A percentile compares a stretch with the other conserved stretches of the same genome.
Conservation (phyloP, 2,329 filamentous ascomycete species). For the Gaeumannomyces tritici region DNA sequence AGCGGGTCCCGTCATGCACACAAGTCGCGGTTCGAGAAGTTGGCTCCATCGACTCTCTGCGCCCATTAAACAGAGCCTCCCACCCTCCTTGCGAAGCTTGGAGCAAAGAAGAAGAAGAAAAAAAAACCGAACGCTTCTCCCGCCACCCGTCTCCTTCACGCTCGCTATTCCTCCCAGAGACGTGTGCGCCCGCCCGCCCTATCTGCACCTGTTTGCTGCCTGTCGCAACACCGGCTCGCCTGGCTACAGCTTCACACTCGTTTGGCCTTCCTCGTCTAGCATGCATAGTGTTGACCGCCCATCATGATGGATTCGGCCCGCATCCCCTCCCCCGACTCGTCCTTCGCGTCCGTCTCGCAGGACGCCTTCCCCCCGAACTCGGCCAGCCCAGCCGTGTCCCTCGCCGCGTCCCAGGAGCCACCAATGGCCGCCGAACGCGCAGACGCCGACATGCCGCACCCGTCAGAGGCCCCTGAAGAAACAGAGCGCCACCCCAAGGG, state of each 20-base stretch:
- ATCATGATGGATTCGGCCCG: not conserved
- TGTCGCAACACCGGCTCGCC: not conserved
- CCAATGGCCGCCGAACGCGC: slow-evolving; percentile 4
- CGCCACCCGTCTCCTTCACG: not conserved
- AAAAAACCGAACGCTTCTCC: not conserved
- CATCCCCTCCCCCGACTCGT: slow-evolving; percentile 6
- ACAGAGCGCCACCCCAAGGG: slow-evolving; percentile 42
- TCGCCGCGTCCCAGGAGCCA: slow-evolving; percentile 8
- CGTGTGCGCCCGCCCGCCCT: not conserved
- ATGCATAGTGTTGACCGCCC: not conserved
- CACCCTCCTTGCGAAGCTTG: not conserved
- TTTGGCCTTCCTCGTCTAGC: not conserved
- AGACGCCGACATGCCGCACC: not conserved
- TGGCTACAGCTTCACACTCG: not conserved
- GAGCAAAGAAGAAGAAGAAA: not conserved
- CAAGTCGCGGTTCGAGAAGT: not conserved
- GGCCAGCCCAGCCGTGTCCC: slow-evolving; percentile 7
- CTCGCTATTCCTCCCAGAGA: not conserved
- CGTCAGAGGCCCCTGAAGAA: not conserved
- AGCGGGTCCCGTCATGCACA: not conserved
- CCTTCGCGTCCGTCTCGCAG: slow-evolving; percentile 3
- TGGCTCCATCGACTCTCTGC: not conserved
- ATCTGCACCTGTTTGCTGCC: not conserved
- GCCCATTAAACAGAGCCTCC: not conserved
- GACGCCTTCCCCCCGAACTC: slow-evolving; percentile 6